These are phyloP conservation scores for Cordyceps militaris DNA, from an alignment of 2,329 filamentous ascomycete genomes.

Conservation along the genomic window DNA sequence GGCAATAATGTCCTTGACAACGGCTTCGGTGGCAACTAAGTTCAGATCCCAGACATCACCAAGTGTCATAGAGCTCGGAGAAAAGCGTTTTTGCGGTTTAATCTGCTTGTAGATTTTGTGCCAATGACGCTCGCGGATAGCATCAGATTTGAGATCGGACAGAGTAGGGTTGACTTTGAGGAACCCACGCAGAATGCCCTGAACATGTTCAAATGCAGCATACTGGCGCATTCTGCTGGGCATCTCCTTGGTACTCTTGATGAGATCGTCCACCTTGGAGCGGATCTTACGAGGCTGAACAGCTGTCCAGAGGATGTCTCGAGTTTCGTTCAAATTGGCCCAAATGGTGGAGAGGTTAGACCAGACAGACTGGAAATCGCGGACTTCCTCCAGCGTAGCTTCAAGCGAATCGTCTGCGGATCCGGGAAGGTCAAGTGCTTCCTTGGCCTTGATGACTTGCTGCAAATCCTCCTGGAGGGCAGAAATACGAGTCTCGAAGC, in stretches of 20 bases:
- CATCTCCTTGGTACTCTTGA: slow-evolving; percentile 99
- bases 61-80: slow-evolving; percentile 88
- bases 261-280: slow-evolving; percentile 78
- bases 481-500: slow-evolving; percentile 79
- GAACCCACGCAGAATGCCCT: slow-evolving; percentile 78
- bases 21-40: slow-evolving; percentile 73
- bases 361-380: slow-evolving; percentile 99
- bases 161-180: slow-evolving; percentile 87
- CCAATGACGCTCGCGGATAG: slow-evolving; percentile 95
- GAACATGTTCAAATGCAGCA: slow-evolving; percentile 98
- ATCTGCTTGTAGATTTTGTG: slow-evolving; percentile 95
- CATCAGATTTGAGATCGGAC: slow-evolving; percentile 89
- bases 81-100: slow-evolving; percentile 88
- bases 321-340: slow-evolving; percentile 89
- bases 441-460: slow-evolving; percentile 94
- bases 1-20: slow-evolving; percentile 87
- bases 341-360: slow-evolving; percentile 91
- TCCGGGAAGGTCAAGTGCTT: slow-evolving; percentile 83
- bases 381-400: slow-evolving; percentile 88
- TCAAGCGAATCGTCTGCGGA: slow-evolving; percentile 73
- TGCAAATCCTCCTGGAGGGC: slow-evolving; percentile 80
- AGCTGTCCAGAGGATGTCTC: slow-evolving; percentile 89
- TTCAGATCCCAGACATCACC: slow-evolving; percentile 98
- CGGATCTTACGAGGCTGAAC: slow-evolving; percentile 92
- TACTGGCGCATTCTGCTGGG: slow-evolving; percentile 98